These are phyloP conservation scores for Pochonia chlamydosporia DNA, from an alignment of 2,329 filamentous ascomycete genomes.

Conservation along the genomic window DNA sequence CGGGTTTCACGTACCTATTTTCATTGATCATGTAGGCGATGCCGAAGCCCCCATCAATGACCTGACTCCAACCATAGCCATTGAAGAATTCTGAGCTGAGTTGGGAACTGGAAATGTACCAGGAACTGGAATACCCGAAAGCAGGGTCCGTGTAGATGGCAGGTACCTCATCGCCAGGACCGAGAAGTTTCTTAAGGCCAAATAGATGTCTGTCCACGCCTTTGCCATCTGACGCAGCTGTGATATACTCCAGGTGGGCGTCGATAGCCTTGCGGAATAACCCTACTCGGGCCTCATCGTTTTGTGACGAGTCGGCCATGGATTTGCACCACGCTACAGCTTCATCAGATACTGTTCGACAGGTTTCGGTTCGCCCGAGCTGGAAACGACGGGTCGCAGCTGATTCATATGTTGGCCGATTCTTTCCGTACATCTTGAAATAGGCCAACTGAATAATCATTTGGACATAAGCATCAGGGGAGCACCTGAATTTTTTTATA, in stretches of 20 bases:
- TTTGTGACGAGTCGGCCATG: constrained; percentile 64
- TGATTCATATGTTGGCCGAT: constrained; percentile 95
- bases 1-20: constrained; percentile 57
- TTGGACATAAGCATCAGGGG: constrained; percentile 94
- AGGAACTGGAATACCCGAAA: constrained; percentile 75
- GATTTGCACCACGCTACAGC: constrained; percentile 84
- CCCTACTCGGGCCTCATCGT: constrained; percentile 60
- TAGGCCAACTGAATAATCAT: constrained; percentile 98
- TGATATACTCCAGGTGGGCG: constrained; percentile 85
- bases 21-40: constrained; percentile 99
- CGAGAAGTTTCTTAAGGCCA: constrained; percentile 85
- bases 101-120: constrained; percentile 87
- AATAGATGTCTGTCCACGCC: constrained; percentile 97
- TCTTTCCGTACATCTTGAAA: constrained; percentile 98
- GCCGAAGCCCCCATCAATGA: constrained; percentile 91
- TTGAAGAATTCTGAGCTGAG: constrained; percentile 97
- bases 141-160: constrained; percentile 83
- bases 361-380: constrained; percentile 92
- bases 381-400: constrained; percentile 94
- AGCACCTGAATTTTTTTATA: constrained; percentile 99
- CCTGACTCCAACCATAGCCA: constrained; percentile 97
- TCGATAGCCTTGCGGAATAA: constrained; percentile 78
- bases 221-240: constrained; percentile 81
- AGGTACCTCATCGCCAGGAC: constrained; percentile 74
- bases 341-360: constrained; percentile 85